phyloP scores from a whole-genome alignment of 208 protist species.

The Porcisia hertigi region DNA sequence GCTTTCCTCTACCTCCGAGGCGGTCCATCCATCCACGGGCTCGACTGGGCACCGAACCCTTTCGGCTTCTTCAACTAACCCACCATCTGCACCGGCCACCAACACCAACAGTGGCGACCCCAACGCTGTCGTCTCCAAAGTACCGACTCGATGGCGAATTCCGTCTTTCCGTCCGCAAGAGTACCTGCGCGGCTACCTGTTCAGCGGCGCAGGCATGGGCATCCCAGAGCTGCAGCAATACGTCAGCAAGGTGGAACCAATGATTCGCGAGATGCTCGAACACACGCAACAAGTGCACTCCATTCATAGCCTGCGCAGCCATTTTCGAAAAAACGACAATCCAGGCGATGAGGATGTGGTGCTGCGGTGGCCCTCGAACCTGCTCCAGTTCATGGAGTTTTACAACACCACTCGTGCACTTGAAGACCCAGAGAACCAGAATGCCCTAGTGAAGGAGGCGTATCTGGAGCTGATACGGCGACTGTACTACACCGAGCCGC shows the following conservation, averaged over 20 bases:
- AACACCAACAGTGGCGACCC: conserved; percentile 5
- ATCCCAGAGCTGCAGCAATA: conserved; percentile 89
- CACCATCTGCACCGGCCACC: not conserved
- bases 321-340: conserved; percentile 71
- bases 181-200: conserved; percentile 79
- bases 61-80: not conserved
- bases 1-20: not conserved
- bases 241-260: conserved; percentile 82
- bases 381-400: conserved; percentile 92
- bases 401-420: conserved; percentile 76
- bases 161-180: conserved; percentile 74
- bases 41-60: not conserved
- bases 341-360: conserved; percentile 60
- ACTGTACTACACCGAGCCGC: conserved; percentile 60
- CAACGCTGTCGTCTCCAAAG: not conserved
- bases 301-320: conserved; percentile 60
- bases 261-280: conserved; percentile 88
- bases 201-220: conserved; percentile 64
- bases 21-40: not conserved
- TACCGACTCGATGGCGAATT: conserved; percentile 40
- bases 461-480: conserved; percentile 63
- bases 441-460: conserved; percentile 50
- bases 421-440: conserved; percentile 66
- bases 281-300: conserved; percentile 88
- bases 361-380: conserved; percentile 76